phyloP scores from a whole-genome alignment of 306 rosid species.

The Fagus crenata region DNA sequence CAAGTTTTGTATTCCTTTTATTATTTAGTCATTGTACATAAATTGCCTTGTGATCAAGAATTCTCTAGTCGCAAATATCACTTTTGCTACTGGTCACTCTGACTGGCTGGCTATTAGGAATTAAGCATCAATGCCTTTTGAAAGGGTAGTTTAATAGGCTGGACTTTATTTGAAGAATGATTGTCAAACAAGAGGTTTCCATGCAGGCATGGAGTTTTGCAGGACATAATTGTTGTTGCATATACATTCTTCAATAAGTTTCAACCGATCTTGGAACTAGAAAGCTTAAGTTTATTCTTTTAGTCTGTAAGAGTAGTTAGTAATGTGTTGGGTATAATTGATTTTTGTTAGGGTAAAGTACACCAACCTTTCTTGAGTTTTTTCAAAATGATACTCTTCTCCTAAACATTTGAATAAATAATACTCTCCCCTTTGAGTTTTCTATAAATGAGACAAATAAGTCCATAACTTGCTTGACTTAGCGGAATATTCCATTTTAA shows the following conservation, averaged over 20 bases:
- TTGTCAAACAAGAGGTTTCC: too few relatives aligned
- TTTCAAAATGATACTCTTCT: too few relatives aligned
- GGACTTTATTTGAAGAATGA: background rate
- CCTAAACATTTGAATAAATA: too few relatives aligned
- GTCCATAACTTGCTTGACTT: too few relatives aligned
- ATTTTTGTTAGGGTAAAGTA: too few relatives aligned
- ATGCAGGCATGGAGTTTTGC: background rate
- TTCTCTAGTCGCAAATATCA: background rate
- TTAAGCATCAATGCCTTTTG: background rate
- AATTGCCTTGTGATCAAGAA: background rate
- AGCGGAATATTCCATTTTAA: too few relatives aligned
- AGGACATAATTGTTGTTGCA: background rate
- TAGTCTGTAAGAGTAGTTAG: background rate
- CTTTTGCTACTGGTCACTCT: background rate
- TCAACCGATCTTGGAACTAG: background rate
- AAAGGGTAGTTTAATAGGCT: background rate
- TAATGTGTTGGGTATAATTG: background rate
- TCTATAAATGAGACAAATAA: too few relatives aligned
- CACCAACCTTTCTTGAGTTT: too few relatives aligned
- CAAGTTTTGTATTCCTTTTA: constrained; percentile 4
- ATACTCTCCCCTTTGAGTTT: background rate
- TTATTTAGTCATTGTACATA: background rate
- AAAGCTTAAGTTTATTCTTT: background rate
- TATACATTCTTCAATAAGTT: background rate
- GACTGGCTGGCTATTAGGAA: background rate